These are phyloP conservation scores for Alternaria sp. DNA, from an alignment of 2,329 filamentous ascomycete genomes.

Conservation along the genomic window DNA sequence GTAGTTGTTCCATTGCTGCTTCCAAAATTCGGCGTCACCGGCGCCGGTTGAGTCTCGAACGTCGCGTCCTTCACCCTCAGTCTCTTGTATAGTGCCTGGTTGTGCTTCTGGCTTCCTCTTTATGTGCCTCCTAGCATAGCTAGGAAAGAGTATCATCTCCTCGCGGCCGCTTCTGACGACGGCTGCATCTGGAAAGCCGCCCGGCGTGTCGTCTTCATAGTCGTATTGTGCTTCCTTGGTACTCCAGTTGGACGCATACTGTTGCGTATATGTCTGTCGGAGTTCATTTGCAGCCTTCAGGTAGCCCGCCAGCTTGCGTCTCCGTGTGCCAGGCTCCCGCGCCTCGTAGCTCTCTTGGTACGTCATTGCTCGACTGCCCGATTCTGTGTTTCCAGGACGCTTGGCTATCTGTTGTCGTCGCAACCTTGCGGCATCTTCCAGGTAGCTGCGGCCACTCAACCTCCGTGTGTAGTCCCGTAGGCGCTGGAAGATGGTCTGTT, in stretches of 20 bases:
- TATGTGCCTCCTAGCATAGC: slow-evolving; percentile 81
- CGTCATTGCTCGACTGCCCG: slow-evolving; percentile 35
- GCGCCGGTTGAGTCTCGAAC: slow-evolving; percentile 56
- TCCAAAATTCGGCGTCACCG: slow-evolving; percentile 77
- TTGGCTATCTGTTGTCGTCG: slow-evolving; percentile 45
- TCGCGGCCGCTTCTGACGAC: slow-evolving; percentile 82
- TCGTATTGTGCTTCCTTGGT: slow-evolving; percentile 55
- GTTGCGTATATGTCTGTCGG: slow-evolving; percentile 70
- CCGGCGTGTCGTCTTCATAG: slow-evolving; percentile 66
- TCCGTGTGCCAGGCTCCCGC: slow-evolving; percentile 71
- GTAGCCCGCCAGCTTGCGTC: slow-evolving; percentile 79
- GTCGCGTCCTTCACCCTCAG: slow-evolving; percentile 52
- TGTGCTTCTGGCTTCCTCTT: slow-evolving; percentile 54
- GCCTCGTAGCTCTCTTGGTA: slow-evolving; percentile 51
- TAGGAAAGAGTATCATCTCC: slow-evolving; percentile 94
- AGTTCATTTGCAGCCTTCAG: slow-evolving; percentile 76
- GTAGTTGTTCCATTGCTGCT: slow-evolving; percentile 77
- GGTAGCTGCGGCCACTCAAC: slow-evolving; percentile 34
- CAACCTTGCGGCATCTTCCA: slow-evolving; percentile 45
- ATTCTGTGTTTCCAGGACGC: slow-evolving; percentile 31
- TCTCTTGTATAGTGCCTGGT: slow-evolving; percentile 50
- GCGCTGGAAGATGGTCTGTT: slow-evolving; percentile 41
- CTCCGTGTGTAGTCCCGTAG: slow-evolving; percentile 45
- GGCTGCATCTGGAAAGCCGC: slow-evolving; percentile 84
- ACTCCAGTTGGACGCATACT: slow-evolving; percentile 60